These are phyloP conservation scores for Xylariaceae sp. DNA, from an alignment of 2,329 filamentous ascomycete species.

Conservation along the genomic window DNA sequence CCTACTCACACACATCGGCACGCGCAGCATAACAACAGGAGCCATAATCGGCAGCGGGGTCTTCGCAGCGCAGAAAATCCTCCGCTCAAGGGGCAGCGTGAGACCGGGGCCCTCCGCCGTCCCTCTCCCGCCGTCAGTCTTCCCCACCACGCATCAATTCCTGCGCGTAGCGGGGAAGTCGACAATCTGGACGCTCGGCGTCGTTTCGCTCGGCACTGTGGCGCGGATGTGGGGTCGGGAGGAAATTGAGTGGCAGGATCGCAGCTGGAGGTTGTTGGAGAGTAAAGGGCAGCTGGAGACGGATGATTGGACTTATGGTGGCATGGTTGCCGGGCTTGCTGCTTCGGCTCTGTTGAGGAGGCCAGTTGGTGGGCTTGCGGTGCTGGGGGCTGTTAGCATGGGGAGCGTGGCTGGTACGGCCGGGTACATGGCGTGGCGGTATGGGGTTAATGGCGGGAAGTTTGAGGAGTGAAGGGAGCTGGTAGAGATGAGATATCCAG, in stretches of 20 bases:
- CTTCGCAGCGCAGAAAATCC: slow-evolving; percentile 21
- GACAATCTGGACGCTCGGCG: slow-evolving; percentile 40
- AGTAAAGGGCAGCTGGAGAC: slow-evolving; percentile 53
- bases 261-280: slow-evolving; percentile 58
- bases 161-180: slow-evolving; percentile 44
- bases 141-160: slow-evolving; percentile 33
- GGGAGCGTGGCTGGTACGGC: slow-evolving; percentile 48
- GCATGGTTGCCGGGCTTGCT: slow-evolving; percentile 32
- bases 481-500: too few species aligned
- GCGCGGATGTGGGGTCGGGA: slow-evolving; percentile 52
- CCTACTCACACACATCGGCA: slow-evolving; percentile 56
- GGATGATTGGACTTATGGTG: slow-evolving; percentile 52
- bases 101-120: too few species aligned
- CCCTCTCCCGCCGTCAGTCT: slow-evolving; percentile 10
- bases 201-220: slow-evolving; percentile 41
- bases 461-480: slow-evolving; percentile 26
- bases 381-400: slow-evolving; percentile 42
- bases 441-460: slow-evolving; percentile 44
- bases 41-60: slow-evolving; percentile 44
- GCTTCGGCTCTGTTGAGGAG: slow-evolving; percentile 28
- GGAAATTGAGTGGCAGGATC: slow-evolving; percentile 61
- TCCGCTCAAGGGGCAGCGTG: too few species aligned
- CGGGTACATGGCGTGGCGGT: slow-evolving; percentile 47
- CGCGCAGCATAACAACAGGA: slow-evolving; percentile 51
- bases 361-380: slow-evolving; percentile 35